phyloP scores from a whole-genome alignment of 768 basidiomycete species.

The Boletellus sp. region DNA sequence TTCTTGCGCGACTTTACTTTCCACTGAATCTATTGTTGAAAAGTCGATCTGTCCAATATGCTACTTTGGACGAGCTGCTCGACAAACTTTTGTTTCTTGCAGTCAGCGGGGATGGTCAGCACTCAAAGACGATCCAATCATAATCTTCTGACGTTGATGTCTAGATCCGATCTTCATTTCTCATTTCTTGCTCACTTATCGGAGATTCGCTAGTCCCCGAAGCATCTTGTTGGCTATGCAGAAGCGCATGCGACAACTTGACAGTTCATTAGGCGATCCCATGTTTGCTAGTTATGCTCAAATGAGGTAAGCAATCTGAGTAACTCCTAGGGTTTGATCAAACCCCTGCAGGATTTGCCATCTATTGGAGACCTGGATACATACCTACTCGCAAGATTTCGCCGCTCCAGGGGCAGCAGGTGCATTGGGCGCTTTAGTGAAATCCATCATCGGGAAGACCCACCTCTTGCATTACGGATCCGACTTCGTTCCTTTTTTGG shows the following conservation, averaged over 20 bases:
- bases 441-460: slow-evolving; percentile 74
- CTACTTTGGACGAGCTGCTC: slow-evolving; percentile 72
- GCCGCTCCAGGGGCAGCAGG: slow-evolving; percentile 70
- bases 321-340: slow-evolving; percentile 4
- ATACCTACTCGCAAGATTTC: slow-evolving; percentile 74
- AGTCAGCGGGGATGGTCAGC: slow-evolving; percentile 78
- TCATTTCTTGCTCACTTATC: slow-evolving; percentile 81
- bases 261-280: slow-evolving; percentile 68
- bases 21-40: slow-evolving; percentile 11
- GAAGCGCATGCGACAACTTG: slow-evolving; percentile 76
- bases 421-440: slow-evolving; percentile 71
- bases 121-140: too few relatives aligned
- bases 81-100: slow-evolving; percentile 81
- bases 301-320: slow-evolving; percentile 56
- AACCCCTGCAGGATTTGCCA: slow-evolving; percentile 61
- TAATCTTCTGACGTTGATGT: slow-evolving; percentile 9
- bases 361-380: slow-evolving; percentile 74
- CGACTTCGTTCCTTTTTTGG: slow-evolving; percentile 77
- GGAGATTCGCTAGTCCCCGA: slow-evolving; percentile 77
- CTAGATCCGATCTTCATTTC: slow-evolving; percentile 73
- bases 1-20: not conserved
- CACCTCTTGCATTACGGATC: slow-evolving; percentile 83
- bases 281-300: slow-evolving; percentile 87
- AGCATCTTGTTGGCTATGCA: slow-evolving; percentile 83
- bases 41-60: slow-evolving; percentile 64